phyloP scores from a whole-genome alignment of 2,329 filamentous ascomycete species.

The Colletotrichum acutatum region DNA sequence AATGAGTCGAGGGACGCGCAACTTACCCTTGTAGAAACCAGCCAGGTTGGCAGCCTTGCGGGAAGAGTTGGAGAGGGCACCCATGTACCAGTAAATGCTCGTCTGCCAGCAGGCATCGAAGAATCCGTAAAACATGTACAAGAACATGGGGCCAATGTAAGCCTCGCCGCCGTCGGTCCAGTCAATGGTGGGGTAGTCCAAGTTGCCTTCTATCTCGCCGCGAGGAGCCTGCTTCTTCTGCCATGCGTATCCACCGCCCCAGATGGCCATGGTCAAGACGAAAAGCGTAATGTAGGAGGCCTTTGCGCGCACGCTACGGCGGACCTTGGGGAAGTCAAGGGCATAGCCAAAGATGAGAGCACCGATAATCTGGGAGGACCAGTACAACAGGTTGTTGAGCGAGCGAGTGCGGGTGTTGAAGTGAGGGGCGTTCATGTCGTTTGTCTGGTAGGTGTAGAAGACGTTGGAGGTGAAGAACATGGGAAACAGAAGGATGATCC shows the following conservation, averaged over 20 bases:
- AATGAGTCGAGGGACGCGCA: not conserved
- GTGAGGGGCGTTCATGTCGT: conserved; percentile 74
- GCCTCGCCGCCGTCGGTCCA: conserved; percentile 69
- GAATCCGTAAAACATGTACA: conserved; percentile 92
- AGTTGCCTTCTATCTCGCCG: conserved; percentile 41
- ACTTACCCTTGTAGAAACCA: conserved; percentile 79
- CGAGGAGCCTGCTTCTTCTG: conserved; percentile 71
- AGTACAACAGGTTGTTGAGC: conserved; percentile 86
- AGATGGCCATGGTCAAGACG: conserved; percentile 78
- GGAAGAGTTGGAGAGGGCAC: conserved; percentile 89
- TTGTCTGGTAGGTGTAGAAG: conserved; percentile 83
- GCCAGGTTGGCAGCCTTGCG: conserved; percentile 93
- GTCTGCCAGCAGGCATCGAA: conserved; percentile 94
- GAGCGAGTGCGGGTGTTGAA: conserved; percentile 81
- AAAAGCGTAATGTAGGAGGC: conserved; percentile 71
- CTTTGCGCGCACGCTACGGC: conserved; percentile 76
- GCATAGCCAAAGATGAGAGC: conserved; percentile 78
- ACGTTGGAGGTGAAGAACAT: conserved; percentile 87
- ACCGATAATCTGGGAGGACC: conserved; percentile 80
- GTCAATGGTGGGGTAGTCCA: conserved; percentile 57
- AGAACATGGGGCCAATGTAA: conserved; percentile 83
- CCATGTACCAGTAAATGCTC: conserved; percentile 95
- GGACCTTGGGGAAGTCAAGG: conserved; percentile 70
- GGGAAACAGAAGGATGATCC: conserved; percentile 80
- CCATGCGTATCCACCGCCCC: conserved; percentile 86